Conservation (phyloP, 164 flowering plant genomes). For the Nymphaea colorata region DNA sequence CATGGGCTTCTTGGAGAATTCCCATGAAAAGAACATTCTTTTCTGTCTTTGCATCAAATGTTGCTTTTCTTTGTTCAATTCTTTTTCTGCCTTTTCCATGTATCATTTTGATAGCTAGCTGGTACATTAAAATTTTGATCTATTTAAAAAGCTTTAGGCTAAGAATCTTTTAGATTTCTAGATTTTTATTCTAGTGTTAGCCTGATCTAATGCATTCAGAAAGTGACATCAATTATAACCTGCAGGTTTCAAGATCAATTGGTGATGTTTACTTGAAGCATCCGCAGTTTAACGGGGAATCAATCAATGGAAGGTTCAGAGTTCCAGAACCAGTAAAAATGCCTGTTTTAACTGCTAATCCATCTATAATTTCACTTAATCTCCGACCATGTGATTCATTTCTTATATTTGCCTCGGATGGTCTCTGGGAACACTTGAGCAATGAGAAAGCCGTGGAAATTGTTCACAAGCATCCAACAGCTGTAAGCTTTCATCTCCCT, state of each 20-base stretch:
- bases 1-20: no score
- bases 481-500: slow-evolving; percentile 33
- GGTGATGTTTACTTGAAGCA: slow-evolving; percentile 79
- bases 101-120: no score
- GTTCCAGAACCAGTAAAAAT: slow-evolving; percentile 53
- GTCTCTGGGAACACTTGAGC: slow-evolving; percentile 87
- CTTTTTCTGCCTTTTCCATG: no score
- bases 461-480: slow-evolving; percentile 55
- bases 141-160: no score
- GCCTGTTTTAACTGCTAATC: slow-evolving; percentile 61
- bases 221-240: no score
- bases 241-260: slow-evolving; percentile 81
- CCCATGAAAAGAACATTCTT: no score
- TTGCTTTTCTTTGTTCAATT: no score
- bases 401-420: slow-evolving; percentile 89
- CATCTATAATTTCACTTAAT: slow-evolving; percentile 39
- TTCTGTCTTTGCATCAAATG: no score
- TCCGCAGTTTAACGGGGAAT: slow-evolving; percentile 51
- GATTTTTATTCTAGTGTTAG: no score
- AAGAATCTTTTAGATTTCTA: no score
- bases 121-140: no score
- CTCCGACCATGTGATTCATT: slow-evolving; percentile 66
- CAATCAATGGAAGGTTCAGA: slow-evolving; percentile 47
- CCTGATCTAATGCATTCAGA: no score
- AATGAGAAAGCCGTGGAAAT: slow-evolving; percentile 74